phyloP scores from a whole-genome alignment of 768 basidiomycete genomes.

The Trametes sanguinea region DNA sequence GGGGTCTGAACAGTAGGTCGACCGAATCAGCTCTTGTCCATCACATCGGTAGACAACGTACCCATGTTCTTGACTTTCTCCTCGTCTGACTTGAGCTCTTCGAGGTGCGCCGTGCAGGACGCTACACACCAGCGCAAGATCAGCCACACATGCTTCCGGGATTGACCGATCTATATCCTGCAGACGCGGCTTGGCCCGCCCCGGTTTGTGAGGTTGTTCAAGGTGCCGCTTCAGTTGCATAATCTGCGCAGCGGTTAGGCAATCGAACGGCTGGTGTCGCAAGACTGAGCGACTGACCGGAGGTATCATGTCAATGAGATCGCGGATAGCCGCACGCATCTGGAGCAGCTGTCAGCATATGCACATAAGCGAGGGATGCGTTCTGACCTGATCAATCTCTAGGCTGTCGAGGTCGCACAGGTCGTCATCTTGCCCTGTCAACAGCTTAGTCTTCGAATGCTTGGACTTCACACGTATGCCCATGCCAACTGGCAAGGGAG shows the following conservation, averaged over 20 bases:
- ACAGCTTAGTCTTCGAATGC: neutral
- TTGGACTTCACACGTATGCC: constrained; percentile 53
- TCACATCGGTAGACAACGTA: constrained; percentile 24
- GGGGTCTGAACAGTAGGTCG: constrained; percentile 35
- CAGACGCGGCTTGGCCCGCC: constrained; percentile 55
- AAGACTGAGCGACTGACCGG: constrained; percentile 37
- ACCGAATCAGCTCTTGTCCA: no score
- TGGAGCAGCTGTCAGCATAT: constrained; percentile 20
- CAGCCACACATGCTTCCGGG: constrained; percentile 63
- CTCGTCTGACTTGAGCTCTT: constrained; percentile 57
- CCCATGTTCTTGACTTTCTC: constrained; percentile 59
- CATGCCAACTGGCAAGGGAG: constrained; percentile 61
- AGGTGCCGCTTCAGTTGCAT: constrained; percentile 61
- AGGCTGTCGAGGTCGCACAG: constrained; percentile 58
- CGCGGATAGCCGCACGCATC: constrained; percentile 50
- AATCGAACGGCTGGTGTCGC: no score
- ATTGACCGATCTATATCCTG: constrained; percentile 51
- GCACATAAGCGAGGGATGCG: neutral
- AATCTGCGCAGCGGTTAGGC: constrained; percentile 37
- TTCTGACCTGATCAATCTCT: constrained; percentile 37
- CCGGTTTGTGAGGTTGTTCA: constrained; percentile 48
- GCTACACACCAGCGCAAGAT: constrained; percentile 72
- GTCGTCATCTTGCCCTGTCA: constrained; percentile 34
- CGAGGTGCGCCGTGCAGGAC: constrained; percentile 71
- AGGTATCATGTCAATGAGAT: constrained; percentile 50